phyloP scores from a whole-genome alignment of 805 yeast species.

The Candida sakaeoensis region DNA sequence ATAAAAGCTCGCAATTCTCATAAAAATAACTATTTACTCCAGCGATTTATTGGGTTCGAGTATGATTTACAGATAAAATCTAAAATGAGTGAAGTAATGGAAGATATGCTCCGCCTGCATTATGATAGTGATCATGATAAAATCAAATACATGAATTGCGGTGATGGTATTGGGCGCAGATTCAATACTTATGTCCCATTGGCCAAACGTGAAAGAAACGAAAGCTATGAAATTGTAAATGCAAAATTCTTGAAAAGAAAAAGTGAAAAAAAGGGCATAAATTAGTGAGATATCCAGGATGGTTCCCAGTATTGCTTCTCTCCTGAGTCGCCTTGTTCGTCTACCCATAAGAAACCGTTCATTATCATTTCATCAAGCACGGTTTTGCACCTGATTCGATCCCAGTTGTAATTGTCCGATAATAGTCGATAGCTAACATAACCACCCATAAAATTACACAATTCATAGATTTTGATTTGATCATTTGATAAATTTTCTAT shows the following conservation, averaged over 20 bases:
- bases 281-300: constrained; percentile 50
- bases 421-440: constrained; percentile 62
- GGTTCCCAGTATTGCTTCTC: constrained; percentile 69
- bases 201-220: constrained; percentile 52
- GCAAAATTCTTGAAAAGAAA: constrained; percentile 49
- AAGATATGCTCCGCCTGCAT: constrained; percentile 7
- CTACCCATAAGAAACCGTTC: constrained; percentile 85
- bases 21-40: constrained; percentile 30
- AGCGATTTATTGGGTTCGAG: constrained; percentile 44
- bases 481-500: constrained; percentile 44
- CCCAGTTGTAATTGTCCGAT: constrained; percentile 78
- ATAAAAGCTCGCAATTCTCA: constrained; percentile 27
- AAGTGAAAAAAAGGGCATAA: constrained; percentile 13
- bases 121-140: constrained; percentile 3
- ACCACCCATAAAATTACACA: constrained; percentile 73
- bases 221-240: constrained; percentile 67
- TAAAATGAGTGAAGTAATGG: constrained; percentile 48
- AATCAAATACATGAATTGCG: constrained; percentile 45
- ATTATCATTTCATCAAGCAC: constrained; percentile 77
- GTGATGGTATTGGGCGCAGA: constrained; percentile 77
- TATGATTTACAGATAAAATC: constrained; percentile 57
- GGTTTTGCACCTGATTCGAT: constrained; percentile 51
- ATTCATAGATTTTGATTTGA: constrained; percentile 66
- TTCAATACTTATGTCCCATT: constrained; percentile 56
- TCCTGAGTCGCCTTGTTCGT: constrained; percentile 42